phyloP scores from a whole-genome alignment of 331 rosid genomes.

The Cydonia oblonga region DNA sequence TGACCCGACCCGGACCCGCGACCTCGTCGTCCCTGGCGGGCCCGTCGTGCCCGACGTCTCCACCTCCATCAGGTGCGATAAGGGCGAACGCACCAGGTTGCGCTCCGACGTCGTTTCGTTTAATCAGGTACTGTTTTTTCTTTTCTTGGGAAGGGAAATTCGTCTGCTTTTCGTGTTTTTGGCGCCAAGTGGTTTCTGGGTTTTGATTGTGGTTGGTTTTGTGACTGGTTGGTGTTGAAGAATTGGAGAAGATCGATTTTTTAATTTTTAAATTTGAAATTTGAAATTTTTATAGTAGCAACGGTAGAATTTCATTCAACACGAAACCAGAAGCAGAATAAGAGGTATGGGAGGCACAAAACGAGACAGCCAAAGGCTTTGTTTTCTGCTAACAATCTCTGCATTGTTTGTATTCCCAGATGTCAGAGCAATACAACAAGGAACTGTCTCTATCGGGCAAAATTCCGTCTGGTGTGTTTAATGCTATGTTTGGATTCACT shows the following conservation, averaged over 20 bases:
- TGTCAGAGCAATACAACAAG: conserved; percentile 75
- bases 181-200: neutral
- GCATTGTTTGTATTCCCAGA: conserved; percentile 33
- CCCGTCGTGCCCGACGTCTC: conserved; percentile 44
- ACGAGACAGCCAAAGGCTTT: too few species aligned
- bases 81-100: conserved; percentile 48
- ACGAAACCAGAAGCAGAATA: too few species aligned
- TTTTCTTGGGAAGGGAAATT: neutral
- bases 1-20: conserved; percentile 31
- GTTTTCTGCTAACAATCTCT: neutral
- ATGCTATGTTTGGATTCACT: conserved; percentile 54
- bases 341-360: too few species aligned
- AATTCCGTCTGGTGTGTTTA: conserved; percentile 76
- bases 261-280: too few species aligned
- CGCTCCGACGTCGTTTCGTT: conserved; percentile 68
- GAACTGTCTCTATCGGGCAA: conserved; percentile 53
- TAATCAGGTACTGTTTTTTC: conserved; percentile 35
- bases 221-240: neutral
- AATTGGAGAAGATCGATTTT: neutral
- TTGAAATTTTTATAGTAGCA: too few species aligned
- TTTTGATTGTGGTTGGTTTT: neutral
- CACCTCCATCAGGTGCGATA: conserved; percentile 5
- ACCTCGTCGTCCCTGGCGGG: conserved; percentile 62
- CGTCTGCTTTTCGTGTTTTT: neutral
- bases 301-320: too few species aligned